phyloP scores from a whole-genome alignment of 129 eudicot species.

The Apium graveolens region DNA sequence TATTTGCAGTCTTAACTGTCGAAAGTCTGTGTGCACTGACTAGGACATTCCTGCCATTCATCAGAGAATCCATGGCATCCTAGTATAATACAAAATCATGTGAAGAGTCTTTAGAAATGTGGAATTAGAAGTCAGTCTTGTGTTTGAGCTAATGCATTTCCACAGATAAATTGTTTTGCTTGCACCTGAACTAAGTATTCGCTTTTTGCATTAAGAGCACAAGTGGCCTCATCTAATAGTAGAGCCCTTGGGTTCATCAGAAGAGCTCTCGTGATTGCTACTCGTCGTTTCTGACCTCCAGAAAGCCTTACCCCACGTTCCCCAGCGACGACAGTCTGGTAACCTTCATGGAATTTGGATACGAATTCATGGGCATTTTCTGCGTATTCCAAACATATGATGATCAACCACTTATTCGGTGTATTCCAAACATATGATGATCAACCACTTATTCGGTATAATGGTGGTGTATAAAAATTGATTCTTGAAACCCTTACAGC shows the following conservation, averaged over 20 bases:
- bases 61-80: slow-evolving; percentile 67
- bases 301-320: slow-evolving; percentile 92
- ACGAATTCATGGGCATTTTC: slow-evolving; percentile 93
- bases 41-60: slow-evolving; percentile 63
- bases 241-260: slow-evolving; percentile 78
- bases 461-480: neutral
- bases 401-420: slow-evolving; percentile 40
- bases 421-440: neutral
- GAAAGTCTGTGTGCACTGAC: slow-evolving; percentile 72
- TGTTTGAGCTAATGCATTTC: neutral
- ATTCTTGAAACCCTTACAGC: slow-evolving; percentile 54
- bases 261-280: slow-evolving; percentile 90
- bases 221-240: slow-evolving; percentile 86
- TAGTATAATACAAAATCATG: slow-evolving; percentile 12
- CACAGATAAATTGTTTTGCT: neutral
- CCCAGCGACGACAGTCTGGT: slow-evolving; percentile 75
- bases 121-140: neutral
- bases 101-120: neutral
- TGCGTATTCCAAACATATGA: slow-evolving; percentile 14
- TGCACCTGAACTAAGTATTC: slow-evolving; percentile 85
- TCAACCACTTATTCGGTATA: neutral
- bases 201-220: slow-evolving; percentile 91
- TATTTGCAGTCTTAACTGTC: slow-evolving; percentile 60
- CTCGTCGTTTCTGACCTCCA: slow-evolving; percentile 89
- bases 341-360: slow-evolving; percentile 71